Conservation (phyloP, 352 stramenopile species). For the Phytophthora multivora region DNA sequence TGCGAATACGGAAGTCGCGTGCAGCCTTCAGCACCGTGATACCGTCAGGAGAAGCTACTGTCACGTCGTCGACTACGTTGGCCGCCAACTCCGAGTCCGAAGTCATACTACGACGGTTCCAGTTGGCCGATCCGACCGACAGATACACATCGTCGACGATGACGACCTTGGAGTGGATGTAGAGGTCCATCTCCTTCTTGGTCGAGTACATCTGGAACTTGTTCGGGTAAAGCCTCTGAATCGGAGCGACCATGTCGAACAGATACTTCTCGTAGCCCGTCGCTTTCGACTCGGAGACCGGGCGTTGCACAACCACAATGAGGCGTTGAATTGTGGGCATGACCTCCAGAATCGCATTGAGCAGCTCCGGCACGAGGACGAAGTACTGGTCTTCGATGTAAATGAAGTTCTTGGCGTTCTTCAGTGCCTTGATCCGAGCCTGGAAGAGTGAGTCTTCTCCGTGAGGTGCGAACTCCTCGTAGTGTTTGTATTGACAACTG, state of each 20-base stretch:
- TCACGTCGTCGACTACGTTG: slow-evolving; percentile 49
- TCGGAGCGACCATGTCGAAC: slow-evolving; percentile 45
- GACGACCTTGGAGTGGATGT: slow-evolving; percentile 62
- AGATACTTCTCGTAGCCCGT: slow-evolving; percentile 53
- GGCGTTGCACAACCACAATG: slow-evolving; percentile 48
- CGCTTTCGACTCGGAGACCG: slow-evolving; percentile 17
- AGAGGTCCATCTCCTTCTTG: slow-evolving; percentile 37
- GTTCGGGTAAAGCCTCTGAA: slow-evolving; percentile 42
- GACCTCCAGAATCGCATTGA: slow-evolving; percentile 46
- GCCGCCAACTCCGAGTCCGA: slow-evolving; percentile 56
- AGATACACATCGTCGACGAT: slow-evolving; percentile 67
- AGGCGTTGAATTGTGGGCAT: slow-evolving; percentile 48
- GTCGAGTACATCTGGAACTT: slow-evolving; percentile 56
- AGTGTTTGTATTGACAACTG: slow-evolving; percentile 54
- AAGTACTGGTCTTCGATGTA: slow-evolving; percentile 82
- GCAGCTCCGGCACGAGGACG: slow-evolving; percentile 46
- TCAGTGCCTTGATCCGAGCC: slow-evolving; percentile 57
- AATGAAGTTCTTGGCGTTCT: slow-evolving; percentile 64
- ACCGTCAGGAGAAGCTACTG: slow-evolving; percentile 29
- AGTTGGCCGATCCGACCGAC: slow-evolving; percentile 58
- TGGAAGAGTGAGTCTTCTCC: slow-evolving; percentile 56
- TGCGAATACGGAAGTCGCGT: slow-evolving; percentile 57
- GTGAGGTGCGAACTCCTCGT: slow-evolving; percentile 45
- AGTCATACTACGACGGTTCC: slow-evolving; percentile 72
- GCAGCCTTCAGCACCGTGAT: slow-evolving; percentile 39